Conservation (phyloP, 257 asterid genomes). For the Salvia splendens region DNA sequence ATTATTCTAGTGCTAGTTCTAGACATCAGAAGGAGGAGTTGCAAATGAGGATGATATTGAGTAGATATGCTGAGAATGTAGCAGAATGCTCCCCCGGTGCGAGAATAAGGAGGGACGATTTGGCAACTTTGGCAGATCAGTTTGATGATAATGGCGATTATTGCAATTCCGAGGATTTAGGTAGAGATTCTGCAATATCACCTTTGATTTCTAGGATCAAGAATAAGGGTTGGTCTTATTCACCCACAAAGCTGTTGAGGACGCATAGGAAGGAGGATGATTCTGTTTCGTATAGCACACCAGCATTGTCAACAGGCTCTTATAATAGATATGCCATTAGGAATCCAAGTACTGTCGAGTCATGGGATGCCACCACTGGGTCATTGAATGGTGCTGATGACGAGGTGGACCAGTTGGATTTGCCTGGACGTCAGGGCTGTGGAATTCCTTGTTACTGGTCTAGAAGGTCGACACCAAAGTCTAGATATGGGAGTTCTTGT, state of each 20-base stretch:
- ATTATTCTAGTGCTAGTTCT: conserved; percentile 38
- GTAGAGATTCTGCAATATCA: conserved; percentile 62
- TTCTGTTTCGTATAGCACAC: conserved; percentile 68
- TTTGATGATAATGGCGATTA: conserved; percentile 81
- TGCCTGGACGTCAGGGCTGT: conserved; percentile 86
- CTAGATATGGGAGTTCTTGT: conserved; percentile 67
- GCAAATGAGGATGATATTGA: conserved; percentile 47
- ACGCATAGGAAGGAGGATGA: conserved; percentile 69
- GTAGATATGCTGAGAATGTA: conserved; percentile 46
- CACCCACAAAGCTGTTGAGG: conserved; percentile 54
- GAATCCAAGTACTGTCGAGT: conserved; percentile 74
- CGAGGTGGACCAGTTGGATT: conserved; percentile 76
- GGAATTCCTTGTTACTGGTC: conserved; percentile 98
- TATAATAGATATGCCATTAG: conserved; percentile 52
- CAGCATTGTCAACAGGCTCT: conserved; percentile 78
- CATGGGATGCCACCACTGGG: conserved; percentile 86
- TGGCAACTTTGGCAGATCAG: conserved; percentile 61
- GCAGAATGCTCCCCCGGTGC: conserved; percentile 43
- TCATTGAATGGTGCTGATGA: conserved; percentile 82
- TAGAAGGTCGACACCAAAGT: conserved; percentile 86
- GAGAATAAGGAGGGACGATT: conserved; percentile 58
- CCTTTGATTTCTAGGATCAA: conserved; percentile 73
- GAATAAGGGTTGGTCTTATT: conserved; percentile 57
- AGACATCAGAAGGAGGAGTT: conserved; percentile 51
- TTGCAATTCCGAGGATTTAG: conserved; percentile 65